Base-by-base conservation (phyloP, 78 protist genomes). In the Dictyostelium discoideum region DNA sequence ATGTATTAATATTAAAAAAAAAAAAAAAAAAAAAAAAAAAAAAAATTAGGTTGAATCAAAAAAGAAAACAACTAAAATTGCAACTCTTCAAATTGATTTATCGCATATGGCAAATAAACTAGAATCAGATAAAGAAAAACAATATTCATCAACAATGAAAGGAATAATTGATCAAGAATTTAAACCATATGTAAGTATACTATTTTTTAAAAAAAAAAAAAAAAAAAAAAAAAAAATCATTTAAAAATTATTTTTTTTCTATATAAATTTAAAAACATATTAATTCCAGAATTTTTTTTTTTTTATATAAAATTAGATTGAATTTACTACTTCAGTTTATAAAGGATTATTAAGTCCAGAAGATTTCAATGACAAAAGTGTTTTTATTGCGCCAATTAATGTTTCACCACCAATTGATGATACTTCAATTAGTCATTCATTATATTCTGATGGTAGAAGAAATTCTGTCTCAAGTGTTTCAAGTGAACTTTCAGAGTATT, bases 141-240 rank as follows among this genome's bases (percentile, higher is more conserved):
- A 90, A 82, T 90, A 67, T 40, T 69, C 95, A 24, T 90, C 95
- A 54, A 90, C 95, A 48, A 90, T 90, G 95, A 90, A 90, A 54
- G 95, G 95, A 42, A 39, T 80, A 8, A 76, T 69, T 6, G 77
- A 67, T 9, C 72, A 67, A 67, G 86, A 86, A 16, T 86, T 90
- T 37, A 80, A 82, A 73, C 95, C 95, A 10, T 90, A 90, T 90
- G 93, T 87, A 87, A 29, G 48, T 78, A 54, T 22, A n/a, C n/a
- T n/a, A n/a, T n/a, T n/a, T n/a, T n/a, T n/a, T n/a, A n/a, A n/a
- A n/a, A n/a, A n/a, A n/a, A n/a, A n/a, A n/a, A n/a, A n/a, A n/a
- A n/a, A n/a, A n/a, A n/a, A n/a, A n/a, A n/a, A n/a, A n/a, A n/a
- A n/a, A n/a, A n/a, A n/a, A n/a, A n/a, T n/a, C n/a, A n/a, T n/a